Conservation (phyloP, 805 yeast genomes). For the Teunomyces atbi region DNA sequence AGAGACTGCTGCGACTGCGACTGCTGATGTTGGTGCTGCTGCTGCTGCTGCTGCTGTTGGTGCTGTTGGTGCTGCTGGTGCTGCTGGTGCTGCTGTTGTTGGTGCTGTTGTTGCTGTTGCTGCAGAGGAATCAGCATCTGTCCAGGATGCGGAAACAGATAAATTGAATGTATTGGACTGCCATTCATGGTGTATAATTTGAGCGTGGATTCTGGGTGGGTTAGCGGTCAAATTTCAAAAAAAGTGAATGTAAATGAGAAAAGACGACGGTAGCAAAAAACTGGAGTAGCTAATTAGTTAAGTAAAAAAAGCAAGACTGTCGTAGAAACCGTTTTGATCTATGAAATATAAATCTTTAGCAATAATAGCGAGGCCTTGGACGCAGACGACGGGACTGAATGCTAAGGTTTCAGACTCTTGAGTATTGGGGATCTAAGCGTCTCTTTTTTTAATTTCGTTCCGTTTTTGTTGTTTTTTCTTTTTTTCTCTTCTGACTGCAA, state of each 20-base stretch:
- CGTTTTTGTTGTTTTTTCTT: constrained; percentile 5
- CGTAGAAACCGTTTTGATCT: neutral
- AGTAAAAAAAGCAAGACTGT: neutral
- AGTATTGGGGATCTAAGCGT: constrained; percentile 2
- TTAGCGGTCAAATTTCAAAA: constrained; percentile 6
- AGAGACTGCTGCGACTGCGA: constrained; percentile 6
- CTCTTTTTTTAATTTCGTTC: constrained; percentile 4
- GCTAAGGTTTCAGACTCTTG: neutral
- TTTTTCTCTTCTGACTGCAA: constrained; percentile 4
- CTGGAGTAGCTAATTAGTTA: neutral
- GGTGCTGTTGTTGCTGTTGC: constrained; percentile 8
- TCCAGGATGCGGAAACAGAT: constrained; percentile 4
- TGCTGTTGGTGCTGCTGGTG: constrained; percentile 7
- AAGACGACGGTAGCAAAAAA: constrained; percentile 5
- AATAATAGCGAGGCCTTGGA: neutral
- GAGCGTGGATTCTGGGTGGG: neutral
- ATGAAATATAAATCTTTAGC: neutral
- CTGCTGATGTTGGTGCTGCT: constrained; percentile 9
- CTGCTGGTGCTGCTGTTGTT: constrained; percentile 8
- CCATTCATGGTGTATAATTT: constrained; percentile 8
- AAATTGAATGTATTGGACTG: constrained; percentile 8
- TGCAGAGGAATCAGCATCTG: constrained; percentile 5
- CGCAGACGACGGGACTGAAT: neutral
- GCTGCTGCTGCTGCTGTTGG: constrained; percentile 7
- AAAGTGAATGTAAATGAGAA: constrained; percentile 3